Percentiles rank a stretch among this genome's conserved stretches.
Evolutionary conservation across 257 asterid genomes (phyloP).

Genomic region (Datura wrightii): DNA sequence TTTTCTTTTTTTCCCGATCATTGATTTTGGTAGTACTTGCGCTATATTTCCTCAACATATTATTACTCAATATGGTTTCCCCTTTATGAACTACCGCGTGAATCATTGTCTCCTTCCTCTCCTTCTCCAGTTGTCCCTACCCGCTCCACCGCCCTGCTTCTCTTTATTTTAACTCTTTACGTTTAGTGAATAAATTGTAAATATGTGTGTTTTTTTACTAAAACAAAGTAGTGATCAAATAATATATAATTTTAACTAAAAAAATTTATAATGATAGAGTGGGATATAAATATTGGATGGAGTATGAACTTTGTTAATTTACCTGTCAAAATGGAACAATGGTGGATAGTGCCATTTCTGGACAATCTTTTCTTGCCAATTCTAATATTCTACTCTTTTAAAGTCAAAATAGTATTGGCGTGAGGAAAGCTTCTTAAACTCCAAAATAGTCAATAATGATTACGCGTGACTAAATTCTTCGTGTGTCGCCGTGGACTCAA

Average conservation of each 20-base stretch:
- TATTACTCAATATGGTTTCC: constrained; percentile 18
- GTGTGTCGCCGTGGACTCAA: not conserved
- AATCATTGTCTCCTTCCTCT: constrained; percentile 15
- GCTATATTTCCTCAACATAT: not conserved
- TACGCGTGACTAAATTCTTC: constrained; percentile 21
- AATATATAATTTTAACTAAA: no score
- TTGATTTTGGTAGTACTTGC: not conserved
- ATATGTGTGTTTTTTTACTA: no score
- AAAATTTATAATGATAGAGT: no score
- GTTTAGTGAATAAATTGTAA: no score
- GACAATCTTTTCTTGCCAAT: not conserved
- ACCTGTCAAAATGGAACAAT: not conserved
- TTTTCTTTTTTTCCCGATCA: not conserved
- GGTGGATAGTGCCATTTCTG: not conserved
- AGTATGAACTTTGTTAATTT: not conserved
- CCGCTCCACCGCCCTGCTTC: not conserved
- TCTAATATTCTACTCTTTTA: not conserved
- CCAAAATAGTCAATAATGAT: constrained; percentile 23
- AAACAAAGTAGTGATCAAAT: no score
- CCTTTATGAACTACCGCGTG: not conserved
- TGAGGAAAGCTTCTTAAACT: not conserved
- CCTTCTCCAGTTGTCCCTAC: no score
- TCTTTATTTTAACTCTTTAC: no score
- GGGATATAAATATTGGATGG: no score
- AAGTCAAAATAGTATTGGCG: not conserved